Evolutionary conservation across 805 yeast species (phyloP).

Genomic region (Wickerhamiella dianesei): DNA sequence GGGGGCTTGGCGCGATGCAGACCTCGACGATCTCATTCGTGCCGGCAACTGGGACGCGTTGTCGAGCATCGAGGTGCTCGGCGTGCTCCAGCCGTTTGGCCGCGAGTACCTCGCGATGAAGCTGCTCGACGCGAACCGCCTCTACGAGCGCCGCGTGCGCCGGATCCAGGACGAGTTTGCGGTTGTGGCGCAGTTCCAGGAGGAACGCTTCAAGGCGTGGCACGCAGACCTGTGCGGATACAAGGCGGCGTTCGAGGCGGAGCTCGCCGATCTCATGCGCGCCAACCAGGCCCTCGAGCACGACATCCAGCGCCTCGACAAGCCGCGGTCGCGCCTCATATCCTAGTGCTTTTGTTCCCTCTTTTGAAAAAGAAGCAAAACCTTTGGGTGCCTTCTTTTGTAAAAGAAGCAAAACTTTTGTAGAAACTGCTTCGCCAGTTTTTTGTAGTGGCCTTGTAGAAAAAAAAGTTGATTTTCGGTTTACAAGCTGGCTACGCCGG

Average conservation of each 20-base stretch:
- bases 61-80: constrained; percentile 10
- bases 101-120: constrained; percentile 6
- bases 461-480: no score
- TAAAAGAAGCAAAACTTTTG: no score
- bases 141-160: constrained; percentile 11
- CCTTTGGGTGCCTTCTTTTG: no score
- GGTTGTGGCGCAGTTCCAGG: constrained; percentile 78
- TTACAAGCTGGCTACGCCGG: no score
- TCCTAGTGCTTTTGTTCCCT: neutral
- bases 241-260: constrained; percentile 36
- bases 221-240: constrained; percentile 70
- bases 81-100: constrained; percentile 9
- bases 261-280: constrained; percentile 32
- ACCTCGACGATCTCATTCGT: neutral
- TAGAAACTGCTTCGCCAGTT: no score
- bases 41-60: neutral
- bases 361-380: no score
- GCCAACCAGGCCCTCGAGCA: constrained; percentile 38
- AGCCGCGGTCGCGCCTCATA: neutral
- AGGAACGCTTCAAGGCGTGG: constrained; percentile 86
- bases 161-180: constrained; percentile 45
- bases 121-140: constrained; percentile 9
- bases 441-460: no score
- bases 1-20: neutral
- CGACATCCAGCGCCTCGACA: constrained; percentile 3